Percentiles rank a stretch among this genome's conserved stretches.
These are phyloP conservation scores for Alternaria arborescens DNA, from an alignment of 2,329 filamentous ascomycete species.

Conservation along the genomic window DNA sequence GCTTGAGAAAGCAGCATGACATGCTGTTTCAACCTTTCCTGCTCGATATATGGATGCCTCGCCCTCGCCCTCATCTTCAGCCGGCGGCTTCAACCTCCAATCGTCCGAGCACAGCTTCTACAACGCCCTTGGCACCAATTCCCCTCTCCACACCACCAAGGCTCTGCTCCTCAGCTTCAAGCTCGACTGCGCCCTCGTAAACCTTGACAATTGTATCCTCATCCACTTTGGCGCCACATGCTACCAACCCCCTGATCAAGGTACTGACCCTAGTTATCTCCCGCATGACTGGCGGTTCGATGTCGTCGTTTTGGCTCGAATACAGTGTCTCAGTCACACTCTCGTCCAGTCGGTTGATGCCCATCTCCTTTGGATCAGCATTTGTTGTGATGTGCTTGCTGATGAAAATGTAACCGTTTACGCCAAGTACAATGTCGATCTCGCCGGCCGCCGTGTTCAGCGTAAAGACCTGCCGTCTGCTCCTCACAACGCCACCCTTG, in stretches of 20 bases:
- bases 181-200: constrained; percentile 82
- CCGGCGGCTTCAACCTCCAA: constrained; percentile 38
- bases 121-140: constrained; percentile 42
- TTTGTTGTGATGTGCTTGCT: constrained; percentile 77
- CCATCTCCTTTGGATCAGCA: constrained; percentile 62
- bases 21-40: neutral
- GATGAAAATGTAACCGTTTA: constrained; percentile 98
- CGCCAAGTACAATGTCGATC: constrained; percentile 87
- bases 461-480: constrained; percentile 88
- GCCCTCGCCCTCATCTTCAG: constrained; percentile 13
- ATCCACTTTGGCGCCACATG: constrained; percentile 83
- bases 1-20: neutral
- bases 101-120: constrained; percentile 41
- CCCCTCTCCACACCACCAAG: constrained; percentile 57
- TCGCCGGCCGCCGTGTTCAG: constrained; percentile 66
- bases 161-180: constrained; percentile 69
- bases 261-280: constrained; percentile 88
- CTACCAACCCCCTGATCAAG: constrained; percentile 82
- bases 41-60: neutral
- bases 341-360: constrained; percentile 88
- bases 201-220: constrained; percentile 86
- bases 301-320: constrained; percentile 91
- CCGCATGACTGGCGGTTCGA: constrained; percentile 76
- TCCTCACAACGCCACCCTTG: constrained; percentile 79
- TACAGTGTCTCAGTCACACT: constrained; percentile 85